Percentiles rank a stretch among this genome's conserved stretches.
These are phyloP conservation scores for Hypoxylon sp. DNA, from an alignment of 2,329 filamentous ascomycete species.

Conservation along the genomic window DNA sequence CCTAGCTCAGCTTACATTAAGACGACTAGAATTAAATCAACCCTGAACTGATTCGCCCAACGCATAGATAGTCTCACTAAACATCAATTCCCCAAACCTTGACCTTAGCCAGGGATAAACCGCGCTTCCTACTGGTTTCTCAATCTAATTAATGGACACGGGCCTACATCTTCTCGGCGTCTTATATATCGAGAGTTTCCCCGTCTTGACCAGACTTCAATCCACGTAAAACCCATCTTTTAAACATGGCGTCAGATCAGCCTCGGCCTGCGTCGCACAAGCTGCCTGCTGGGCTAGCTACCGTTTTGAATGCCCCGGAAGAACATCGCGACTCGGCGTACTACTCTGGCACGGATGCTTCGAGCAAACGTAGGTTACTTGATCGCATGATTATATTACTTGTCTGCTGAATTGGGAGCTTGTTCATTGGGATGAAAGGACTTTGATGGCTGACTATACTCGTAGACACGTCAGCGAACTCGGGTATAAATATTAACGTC, in stretches of 20 bases:
- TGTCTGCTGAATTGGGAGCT: conserved; percentile 17
- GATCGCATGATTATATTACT: conserved; percentile 13
- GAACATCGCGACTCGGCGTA: conserved; percentile 63
- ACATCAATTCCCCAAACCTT: no score
- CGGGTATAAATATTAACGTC: conserved; percentile 52
- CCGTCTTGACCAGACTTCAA: no score
- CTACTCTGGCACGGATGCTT: conserved; percentile 58
- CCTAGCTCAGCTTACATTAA: conserved; percentile 43
- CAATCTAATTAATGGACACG: no score
- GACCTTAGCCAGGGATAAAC: no score
- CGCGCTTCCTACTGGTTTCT: no score
- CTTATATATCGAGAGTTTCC: no score
- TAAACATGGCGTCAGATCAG: conserved; percentile 50
- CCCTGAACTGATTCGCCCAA: conserved; percentile 33
- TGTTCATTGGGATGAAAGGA: conserved; percentile 35
- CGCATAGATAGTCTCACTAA: no score
- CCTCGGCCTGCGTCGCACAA: conserved; percentile 53
- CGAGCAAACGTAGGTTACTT: conserved; percentile 59
- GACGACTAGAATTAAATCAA: conserved; percentile 39
- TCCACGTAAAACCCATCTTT: not conserved
- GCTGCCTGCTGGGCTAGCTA: conserved; percentile 58
- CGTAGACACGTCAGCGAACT: conserved; percentile 57
- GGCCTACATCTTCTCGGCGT: conserved; percentile 3
- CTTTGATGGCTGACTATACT: no score
- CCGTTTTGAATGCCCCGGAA: conserved; percentile 61